Percentiles rank a stretch among this genome's conserved stretches.
These are phyloP conservation scores for Cornus controversa DNA, from an alignment of 148 eudicot species.

Conservation along the genomic window DNA sequence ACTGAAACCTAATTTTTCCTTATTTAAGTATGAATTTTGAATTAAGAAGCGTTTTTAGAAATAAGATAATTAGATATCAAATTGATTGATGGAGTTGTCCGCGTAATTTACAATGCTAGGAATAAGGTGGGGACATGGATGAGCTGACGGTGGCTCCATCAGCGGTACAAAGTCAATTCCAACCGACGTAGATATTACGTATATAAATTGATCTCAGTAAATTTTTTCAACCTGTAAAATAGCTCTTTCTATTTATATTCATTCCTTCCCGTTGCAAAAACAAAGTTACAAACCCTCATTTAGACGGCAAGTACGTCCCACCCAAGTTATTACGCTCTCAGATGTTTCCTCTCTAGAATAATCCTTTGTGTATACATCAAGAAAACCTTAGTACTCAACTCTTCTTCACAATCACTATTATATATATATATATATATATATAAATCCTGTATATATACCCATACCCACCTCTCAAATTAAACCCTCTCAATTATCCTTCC, in stretches of 20 bases:
- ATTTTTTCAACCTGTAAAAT: no score
- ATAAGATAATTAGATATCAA: no score
- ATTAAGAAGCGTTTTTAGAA: no score
- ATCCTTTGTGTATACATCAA: constrained; percentile 4
- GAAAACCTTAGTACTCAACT: constrained; percentile 1
- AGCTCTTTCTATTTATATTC: background rate
- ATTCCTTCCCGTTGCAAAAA: background rate
- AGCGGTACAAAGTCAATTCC: no score
- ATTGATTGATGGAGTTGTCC: no score
- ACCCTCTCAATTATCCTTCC: background rate
- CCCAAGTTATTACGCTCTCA: constrained; percentile 11
- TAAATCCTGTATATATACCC: background rate
- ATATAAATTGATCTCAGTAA: background rate
- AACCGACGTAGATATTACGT: background rate
- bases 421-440: no score
- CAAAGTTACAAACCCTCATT: background rate
- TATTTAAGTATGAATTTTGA: no score
- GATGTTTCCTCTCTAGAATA: background rate
- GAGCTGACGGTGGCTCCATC: no score
- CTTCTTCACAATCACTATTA: no score
- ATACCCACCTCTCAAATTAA: background rate
- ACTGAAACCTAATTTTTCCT: no score
- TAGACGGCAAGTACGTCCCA: background rate
- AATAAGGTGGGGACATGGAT: no score
- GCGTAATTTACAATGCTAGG: no score